Base-by-base conservation (phyloP, 129 eudicot species). In the Saussurea involucrata region DNA sequence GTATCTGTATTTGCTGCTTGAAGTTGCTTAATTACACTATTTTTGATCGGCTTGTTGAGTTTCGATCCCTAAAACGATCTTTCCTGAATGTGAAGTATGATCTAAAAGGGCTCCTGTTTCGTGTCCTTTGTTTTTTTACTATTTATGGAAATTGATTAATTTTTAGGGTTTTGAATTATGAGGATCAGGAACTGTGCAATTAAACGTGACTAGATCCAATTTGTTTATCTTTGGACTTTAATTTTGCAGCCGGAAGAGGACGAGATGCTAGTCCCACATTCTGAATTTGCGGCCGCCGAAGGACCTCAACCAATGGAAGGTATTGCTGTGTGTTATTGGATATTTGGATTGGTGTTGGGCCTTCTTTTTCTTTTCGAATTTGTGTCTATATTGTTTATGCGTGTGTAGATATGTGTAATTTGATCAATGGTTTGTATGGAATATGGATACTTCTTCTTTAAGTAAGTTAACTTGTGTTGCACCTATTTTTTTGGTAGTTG, bases 261-360 rank as follows among this genome's bases (percentile, higher is more conserved):
- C 25, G 97, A 93, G 88, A 90, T 93, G 97, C 85, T 90, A 42
- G 96, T 90, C 34, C 98, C 97, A 8, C 92, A 84, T 87, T 80
- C 98, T 7, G 95, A 90, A 66, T 79, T 87, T 33, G 75, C 75
- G 29, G 84, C 83, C 46, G 63, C 86, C 1, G 95, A 92, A 79
- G 96, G 86, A 24, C 88, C 92, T 74, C 93, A 90, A 74, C 93
- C 96, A 7, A 86, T 92, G 98, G 98, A 90, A 85, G 97, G 98
- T 93, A 76, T 73, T 63, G 4, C 13, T 53, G 21, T 55, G 5
- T 31, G 21, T 73, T 49, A n/a, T 69, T 9, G 32, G 33, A 40
- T 73, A 32, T 11, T 69, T 9, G 32, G 33, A 40, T 44, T 42
- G 66, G 12, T 53, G 61, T 53, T 53, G 9, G 18, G 3, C 6